These are phyloP conservation scores for Fusarium xyrophilum DNA, from an alignment of 2,329 filamentous ascomycete species.

Conservation along the genomic window DNA sequence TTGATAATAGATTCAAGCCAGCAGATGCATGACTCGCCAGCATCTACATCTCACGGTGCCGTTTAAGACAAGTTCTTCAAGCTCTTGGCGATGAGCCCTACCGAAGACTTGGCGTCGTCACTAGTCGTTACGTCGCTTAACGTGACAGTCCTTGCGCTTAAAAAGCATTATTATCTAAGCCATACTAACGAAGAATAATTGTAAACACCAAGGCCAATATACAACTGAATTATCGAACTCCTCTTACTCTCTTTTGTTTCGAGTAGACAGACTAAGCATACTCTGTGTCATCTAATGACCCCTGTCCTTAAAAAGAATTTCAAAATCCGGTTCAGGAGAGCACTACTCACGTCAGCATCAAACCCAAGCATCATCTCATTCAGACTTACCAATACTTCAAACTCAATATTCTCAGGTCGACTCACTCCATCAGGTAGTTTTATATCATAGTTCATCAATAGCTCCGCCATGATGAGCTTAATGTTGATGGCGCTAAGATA, in stretches of 20 bases:
- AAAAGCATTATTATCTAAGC: background rate
- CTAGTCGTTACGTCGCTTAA: too few relatives aligned
- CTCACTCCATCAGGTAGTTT: background rate
- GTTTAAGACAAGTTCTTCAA: too few relatives aligned
- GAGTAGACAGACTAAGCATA: accelerated
- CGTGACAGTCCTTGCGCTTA: too few relatives aligned
- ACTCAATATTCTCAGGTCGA: conserved; percentile 6
- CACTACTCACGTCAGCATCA: background rate
- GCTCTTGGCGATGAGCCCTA: too few relatives aligned
- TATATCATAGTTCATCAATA: conserved; percentile 29
- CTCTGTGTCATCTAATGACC: accelerated
- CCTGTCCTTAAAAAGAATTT: background rate
- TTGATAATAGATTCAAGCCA: too few relatives aligned
- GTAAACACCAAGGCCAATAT: too few relatives aligned
- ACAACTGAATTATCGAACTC: too few relatives aligned
- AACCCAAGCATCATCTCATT: accelerated
- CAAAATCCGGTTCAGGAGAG: conserved; percentile 11
- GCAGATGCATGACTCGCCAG: too few relatives aligned
- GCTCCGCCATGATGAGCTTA: conserved; percentile 29
- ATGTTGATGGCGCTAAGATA: conserved; percentile 29
- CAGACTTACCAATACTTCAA: conserved; percentile 14
- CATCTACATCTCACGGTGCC: too few relatives aligned
- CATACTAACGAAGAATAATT: background rate
- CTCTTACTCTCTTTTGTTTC: too few relatives aligned
- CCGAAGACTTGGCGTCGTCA: too few relatives aligned